Evolutionary conservation across 1,284 basidiomycete genomes (phyloP).

Genomic region (Coniophora puteana): DNA sequence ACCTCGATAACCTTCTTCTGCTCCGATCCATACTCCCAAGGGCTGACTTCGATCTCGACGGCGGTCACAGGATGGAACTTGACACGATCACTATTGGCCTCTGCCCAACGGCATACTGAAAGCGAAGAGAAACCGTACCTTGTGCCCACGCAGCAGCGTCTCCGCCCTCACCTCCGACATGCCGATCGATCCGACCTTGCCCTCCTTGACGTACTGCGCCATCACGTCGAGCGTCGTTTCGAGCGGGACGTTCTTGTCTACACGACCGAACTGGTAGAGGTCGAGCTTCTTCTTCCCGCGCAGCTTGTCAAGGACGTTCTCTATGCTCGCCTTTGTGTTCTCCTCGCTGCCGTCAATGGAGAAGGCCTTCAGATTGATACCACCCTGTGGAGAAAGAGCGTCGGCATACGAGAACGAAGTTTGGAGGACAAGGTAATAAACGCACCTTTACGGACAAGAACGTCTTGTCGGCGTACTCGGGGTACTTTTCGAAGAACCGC

Average conservation of each 20-base stretch:
- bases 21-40: constrained; percentile 46
- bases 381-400: constrained; percentile 25
- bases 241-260: constrained; percentile 34
- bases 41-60: constrained; percentile 52
- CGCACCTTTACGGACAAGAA: constrained; percentile 38
- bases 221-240: constrained; percentile 33
- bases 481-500: constrained; percentile 47
- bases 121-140: constrained; percentile 16
- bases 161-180: constrained; percentile 48
- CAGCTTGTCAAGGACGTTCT: constrained; percentile 36
- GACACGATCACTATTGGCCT: background rate
- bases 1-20: constrained; percentile 34
- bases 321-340: constrained; percentile 36
- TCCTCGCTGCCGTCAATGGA: no score
- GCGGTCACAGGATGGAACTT: constrained; percentile 46
- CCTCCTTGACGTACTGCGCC: constrained; percentile 32
- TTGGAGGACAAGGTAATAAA: no score
- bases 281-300: constrained; percentile 46
- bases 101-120: background rate
- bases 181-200: constrained; percentile 48
- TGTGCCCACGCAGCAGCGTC: constrained; percentile 46
- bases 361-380: no score
- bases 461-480: constrained; percentile 48
- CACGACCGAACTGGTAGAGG: constrained; percentile 42
- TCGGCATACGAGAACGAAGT: constrained; percentile 25